phyloP scores from a whole-genome alignment of 163 green algal genomes.

The Scenedesmus sp. region DNA sequence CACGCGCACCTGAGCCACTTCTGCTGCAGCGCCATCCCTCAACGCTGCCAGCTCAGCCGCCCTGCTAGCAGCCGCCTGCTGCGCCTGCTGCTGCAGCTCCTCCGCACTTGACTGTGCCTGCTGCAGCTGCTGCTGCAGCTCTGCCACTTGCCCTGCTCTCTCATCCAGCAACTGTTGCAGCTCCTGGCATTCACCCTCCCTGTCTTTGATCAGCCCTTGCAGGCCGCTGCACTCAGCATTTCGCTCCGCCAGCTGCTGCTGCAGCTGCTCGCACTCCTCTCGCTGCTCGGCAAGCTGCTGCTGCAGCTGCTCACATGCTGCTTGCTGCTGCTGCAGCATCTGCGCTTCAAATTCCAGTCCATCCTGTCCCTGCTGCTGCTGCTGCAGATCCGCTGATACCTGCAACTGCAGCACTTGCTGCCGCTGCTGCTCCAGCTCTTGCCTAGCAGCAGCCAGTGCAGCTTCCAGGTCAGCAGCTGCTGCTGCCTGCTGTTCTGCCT shows the following conservation, averaged over 20 bases:
- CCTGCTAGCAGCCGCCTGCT: constrained; percentile 15
- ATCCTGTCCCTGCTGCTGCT: background rate
- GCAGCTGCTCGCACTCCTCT: background rate
- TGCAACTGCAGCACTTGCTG: background rate
- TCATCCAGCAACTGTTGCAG: constrained; percentile 27
- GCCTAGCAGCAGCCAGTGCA: background rate
- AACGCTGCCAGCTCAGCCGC: constrained; percentile 41
- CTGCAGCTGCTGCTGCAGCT: constrained; percentile 38
- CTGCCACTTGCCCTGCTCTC: background rate
- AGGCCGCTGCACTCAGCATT: background rate
- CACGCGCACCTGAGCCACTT: constrained; percentile 35
- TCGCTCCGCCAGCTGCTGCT: background rate
- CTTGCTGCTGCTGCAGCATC: constrained; percentile 21
- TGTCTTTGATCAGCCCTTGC: background rate
- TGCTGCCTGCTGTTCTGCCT: background rate
- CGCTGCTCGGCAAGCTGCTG: background rate
- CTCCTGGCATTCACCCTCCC: constrained; percentile 30
- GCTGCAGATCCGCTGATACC: background rate
- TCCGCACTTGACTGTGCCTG: background rate
- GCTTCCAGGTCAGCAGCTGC: background rate
- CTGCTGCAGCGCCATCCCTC: constrained; percentile 44
- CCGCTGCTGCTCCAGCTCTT: background rate
- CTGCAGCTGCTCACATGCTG: background rate
- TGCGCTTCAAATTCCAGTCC: background rate
- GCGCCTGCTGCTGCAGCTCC: constrained; percentile 30